Evolutionary conservation across 2,329 filamentous ascomycete species (phyloP), one percentile per base, ranked within the genome.

Genomic region (Cercospora brassicicola): DNA sequence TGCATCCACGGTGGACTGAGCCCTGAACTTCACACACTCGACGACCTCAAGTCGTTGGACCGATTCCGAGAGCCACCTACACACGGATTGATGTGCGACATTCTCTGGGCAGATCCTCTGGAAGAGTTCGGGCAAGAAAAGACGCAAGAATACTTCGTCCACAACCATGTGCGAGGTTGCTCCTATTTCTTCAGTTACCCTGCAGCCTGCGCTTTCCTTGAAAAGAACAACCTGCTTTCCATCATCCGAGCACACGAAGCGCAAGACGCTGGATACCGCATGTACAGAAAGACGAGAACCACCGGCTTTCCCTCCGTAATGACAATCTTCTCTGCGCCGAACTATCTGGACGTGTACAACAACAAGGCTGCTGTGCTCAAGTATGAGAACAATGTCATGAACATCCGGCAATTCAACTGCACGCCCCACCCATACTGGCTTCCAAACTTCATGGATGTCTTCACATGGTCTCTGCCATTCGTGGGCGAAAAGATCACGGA

Each of bases 311-410:
- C 95, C 23, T 97, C 94, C 82, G 95, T 99, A 71, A 99, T 99
- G 95, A 99, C 95, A 74, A 99, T 99, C 77, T 99, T 99, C 86
- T 98, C 94, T 55, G 95, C 95, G 1, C 95, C 95, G 42, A 99
- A 99, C 82, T 99, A 99, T 79, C 89, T 99, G 71, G 95, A 99
- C 77, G 94, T 99, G 42, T 99, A 99, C 84, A 99, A 99, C 88
- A 99, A 99, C 87, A 99, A 99, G 85, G 95, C 95, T 1, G 95
- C 95, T 0, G 95, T 99, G 48, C 85, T 99, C 76, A 99, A 99
- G 84, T 99, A 99, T 80, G 95, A 99, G 84, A 99, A 99, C 82
- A 99, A 99, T 78, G 95, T 99, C 69, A 99, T 99, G 95, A 99
- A 99, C 85, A 99, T 99, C 78, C 89, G 95, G 68, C 95, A 99